Evolutionary conservation across 495 filamentous ascomycete genomes (phyloP).

Genomic region (Tetracladium marchalianum): DNA sequence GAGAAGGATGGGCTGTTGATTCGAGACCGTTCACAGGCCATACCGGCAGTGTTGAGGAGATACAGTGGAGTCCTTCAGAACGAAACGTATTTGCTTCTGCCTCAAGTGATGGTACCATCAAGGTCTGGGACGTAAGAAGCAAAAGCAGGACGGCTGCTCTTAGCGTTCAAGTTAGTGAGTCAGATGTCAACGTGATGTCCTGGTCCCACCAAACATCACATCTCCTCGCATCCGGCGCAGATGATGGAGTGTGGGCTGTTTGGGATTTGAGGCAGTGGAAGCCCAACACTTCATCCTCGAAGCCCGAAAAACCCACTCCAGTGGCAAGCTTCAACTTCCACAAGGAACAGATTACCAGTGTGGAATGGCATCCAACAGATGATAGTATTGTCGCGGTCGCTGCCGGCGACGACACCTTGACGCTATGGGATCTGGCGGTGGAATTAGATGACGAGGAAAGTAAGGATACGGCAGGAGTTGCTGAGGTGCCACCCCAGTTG

Average conservation of each 20-base stretch:
- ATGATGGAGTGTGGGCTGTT: conserved; percentile 89
- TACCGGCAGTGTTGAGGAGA: conserved; percentile 76
- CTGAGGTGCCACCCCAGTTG: conserved; percentile 87
- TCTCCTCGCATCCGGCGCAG: conserved; percentile 83
- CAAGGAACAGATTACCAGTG: conserved; percentile 86
- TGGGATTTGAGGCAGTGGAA: conserved; percentile 97
- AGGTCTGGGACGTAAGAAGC: conserved; percentile 88
- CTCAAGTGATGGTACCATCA: conserved; percentile 86
- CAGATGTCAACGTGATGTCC: conserved; percentile 91
- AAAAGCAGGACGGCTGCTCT: conserved; percentile 79
- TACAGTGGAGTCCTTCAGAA: conserved; percentile 93
- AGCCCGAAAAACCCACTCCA: conserved; percentile 45
- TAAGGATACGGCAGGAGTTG: conserved; percentile 73
- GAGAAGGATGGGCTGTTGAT: conserved; percentile 79
- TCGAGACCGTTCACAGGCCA: conserved; percentile 73
- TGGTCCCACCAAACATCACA: conserved; percentile 84
- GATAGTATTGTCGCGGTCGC: conserved; percentile 90
- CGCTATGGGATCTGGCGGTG: conserved; percentile 93
- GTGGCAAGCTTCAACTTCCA: conserved; percentile 91
- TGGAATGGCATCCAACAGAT: conserved; percentile 96
- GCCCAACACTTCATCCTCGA: conserved; percentile 36
- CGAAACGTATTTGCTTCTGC: conserved; percentile 86
- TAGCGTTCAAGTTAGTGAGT: conserved; percentile 70
- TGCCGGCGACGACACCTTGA: conserved; percentile 87
- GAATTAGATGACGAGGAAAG: conserved; percentile 96